Conservation (phyloP, 495 filamentous ascomycete species). For the Rhypophila decipiens region DNA sequence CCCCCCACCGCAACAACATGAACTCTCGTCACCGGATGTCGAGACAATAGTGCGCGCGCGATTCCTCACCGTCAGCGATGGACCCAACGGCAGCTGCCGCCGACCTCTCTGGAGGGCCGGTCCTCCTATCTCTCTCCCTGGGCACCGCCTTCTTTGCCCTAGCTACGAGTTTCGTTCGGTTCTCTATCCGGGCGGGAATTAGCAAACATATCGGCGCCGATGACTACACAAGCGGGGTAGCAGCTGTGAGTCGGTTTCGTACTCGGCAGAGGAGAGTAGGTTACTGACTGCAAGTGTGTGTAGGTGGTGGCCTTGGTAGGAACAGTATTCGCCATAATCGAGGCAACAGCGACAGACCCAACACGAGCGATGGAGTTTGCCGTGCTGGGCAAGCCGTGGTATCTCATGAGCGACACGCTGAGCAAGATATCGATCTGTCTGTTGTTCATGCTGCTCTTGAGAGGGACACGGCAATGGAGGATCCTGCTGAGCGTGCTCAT, state of each 20-base stretch:
- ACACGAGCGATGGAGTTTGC: conserved; percentile 25
- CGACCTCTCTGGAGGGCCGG: conserved; percentile 28
- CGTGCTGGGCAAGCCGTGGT: conserved; percentile 31
- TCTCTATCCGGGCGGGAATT: conserved; percentile 22
- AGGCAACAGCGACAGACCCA: conserved; percentile 17
- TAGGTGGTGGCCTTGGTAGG: conserved; percentile 28
- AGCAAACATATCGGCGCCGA: conserved; percentile 20
- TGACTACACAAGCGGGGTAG: conserved; percentile 24
- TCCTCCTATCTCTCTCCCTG: conserved; percentile 32
- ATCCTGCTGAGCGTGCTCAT: conserved; percentile 24
- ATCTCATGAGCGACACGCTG: conserved; percentile 28
- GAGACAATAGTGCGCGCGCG: conserved; percentile 3
- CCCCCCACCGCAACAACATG: conserved; percentile 6
- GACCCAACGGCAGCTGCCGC: conserved; percentile 12
- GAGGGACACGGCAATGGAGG: conserved; percentile 21
- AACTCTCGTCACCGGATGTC: conserved; percentile 4
- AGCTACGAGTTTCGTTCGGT: conserved; percentile 27
- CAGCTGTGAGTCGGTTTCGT: conserved; percentile 21
- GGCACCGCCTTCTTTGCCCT: conserved; percentile 26
- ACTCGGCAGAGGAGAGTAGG: too few relatives aligned
- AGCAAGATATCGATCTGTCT: conserved; percentile 33
- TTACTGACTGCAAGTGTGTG: too few relatives aligned
- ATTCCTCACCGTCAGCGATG: conserved; percentile 12
- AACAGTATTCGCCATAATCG: conserved; percentile 28
- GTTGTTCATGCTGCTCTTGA: conserved; percentile 23